A percentile compares a stretch with the other conserved stretches of the same genome.
phyloP scores from a whole-genome alignment of 129 eudicot species.

The Mikania micrantha region DNA sequence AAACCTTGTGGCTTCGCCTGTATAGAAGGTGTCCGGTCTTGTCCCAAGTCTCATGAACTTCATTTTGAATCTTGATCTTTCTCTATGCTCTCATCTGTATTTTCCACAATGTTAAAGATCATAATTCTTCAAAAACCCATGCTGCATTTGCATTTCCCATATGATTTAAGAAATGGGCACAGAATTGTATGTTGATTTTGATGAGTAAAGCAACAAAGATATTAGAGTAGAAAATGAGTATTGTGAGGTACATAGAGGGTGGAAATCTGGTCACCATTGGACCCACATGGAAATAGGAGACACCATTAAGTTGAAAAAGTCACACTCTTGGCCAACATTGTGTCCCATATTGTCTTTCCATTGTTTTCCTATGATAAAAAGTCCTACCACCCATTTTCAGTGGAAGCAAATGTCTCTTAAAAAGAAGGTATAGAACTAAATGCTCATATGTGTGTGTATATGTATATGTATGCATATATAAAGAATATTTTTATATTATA shows the following conservation, averaged over 20 bases:
- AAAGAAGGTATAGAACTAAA: conserved; percentile 8
- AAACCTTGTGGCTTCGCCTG: conserved; percentile 74
- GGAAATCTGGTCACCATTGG: neutral
- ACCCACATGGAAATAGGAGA: conserved; percentile 3
- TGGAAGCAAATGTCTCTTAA: conserved; percentile 20
- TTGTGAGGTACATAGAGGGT: neutral
- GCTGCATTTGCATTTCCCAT: neutral
- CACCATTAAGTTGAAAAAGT: conserved; percentile 21
- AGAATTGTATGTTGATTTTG: neutral
- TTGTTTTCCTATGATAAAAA: conserved; percentile 13
- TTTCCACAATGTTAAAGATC: neutral
- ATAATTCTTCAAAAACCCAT: neutral
- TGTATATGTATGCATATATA: too few relatives aligned
- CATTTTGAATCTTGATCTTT: conserved; percentile 36
- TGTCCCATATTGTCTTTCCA: conserved; percentile 13
- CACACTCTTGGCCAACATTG: conserved; percentile 17
- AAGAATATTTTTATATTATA: conserved; percentile 12
- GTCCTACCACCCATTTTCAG: conserved; percentile 15
- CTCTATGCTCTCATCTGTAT: conserved; percentile 11
- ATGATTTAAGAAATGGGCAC: neutral
- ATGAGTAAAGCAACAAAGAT: conserved; percentile 6
- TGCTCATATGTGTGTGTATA: too few relatives aligned
- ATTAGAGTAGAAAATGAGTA: neutral
- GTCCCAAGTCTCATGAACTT: conserved; percentile 87
- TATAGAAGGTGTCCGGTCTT: conserved; percentile 71